Evolutionary conservation across 2,329 filamentous ascomycete genomes (phyloP).

Genomic region (Cladophialophora carrionii): DNA sequence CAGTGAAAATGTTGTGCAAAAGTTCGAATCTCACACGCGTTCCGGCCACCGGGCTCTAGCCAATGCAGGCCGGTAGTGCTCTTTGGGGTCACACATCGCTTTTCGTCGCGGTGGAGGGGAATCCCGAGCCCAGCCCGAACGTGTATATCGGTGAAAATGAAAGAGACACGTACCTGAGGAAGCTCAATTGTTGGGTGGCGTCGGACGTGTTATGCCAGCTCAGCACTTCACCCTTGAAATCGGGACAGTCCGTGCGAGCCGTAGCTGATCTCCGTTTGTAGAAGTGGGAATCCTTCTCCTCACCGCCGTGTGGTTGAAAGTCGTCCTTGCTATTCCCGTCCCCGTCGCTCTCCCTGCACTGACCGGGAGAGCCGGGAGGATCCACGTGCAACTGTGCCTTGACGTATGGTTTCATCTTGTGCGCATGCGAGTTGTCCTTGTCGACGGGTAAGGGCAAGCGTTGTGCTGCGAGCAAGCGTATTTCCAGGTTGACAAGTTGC

Average conservation of each 20-base stretch:
- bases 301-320: constrained; percentile 51
- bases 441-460: constrained; percentile 68
- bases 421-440: constrained; percentile 41
- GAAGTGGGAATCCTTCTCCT: constrained; percentile 53
- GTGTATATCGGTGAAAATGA: constrained; percentile 10
- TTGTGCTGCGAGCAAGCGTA: constrained; percentile 77
- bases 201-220: constrained; percentile 60
- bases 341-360: constrained; percentile 58
- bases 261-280: constrained; percentile 62
- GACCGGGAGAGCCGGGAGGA: constrained; percentile 49
- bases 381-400: constrained; percentile 83
- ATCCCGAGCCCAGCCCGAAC: background rate
- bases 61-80: background rate
- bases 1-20: constrained; percentile 3
- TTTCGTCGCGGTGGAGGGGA: constrained; percentile 1
- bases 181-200: constrained; percentile 71
- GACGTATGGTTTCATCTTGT: constrained; percentile 72
- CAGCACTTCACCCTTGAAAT: constrained; percentile 65
- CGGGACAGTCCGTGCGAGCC: constrained; percentile 63
- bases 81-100: background rate
- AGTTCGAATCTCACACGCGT: background rate
- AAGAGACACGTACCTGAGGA: constrained; percentile 64
- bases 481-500: constrained; percentile 66
- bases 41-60: background rate
- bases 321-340: constrained; percentile 42